Percentiles rank a stretch among this genome's conserved stretches.
These are phyloP conservation scores for Boletus rubroflammeus DNA, from an alignment of 768 basidiomycete species.

Conservation along the genomic window DNA sequence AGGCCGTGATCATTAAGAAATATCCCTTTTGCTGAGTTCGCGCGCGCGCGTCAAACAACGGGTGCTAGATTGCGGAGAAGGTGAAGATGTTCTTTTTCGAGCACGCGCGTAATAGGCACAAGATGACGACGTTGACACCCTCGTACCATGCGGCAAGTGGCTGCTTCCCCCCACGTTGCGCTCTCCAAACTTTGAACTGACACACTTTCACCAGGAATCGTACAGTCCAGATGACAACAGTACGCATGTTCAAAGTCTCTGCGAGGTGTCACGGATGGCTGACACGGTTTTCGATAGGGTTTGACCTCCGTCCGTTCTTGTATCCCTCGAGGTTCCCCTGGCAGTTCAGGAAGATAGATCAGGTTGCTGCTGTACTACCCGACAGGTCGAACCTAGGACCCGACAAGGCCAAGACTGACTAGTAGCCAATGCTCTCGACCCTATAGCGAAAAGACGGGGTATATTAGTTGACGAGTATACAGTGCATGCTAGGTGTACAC, in stretches of 20 bases:
- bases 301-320: slow-evolving; percentile 93
- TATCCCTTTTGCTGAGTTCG: slow-evolving; percentile 24
- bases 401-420: slow-evolving; percentile 50
- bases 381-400: slow-evolving; percentile 50
- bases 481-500: slow-evolving; percentile 4
- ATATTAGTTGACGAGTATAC: slow-evolving; percentile 8
- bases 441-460: neutral
- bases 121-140: slow-evolving; percentile 96
- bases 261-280: neutral
- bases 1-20: slow-evolving; percentile 1
- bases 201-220: slow-evolving; percentile 58
- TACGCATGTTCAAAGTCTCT: slow-evolving; percentile 36
- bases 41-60: no score
- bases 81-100: slow-evolving; percentile 98
- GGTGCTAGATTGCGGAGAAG: slow-evolving; percentile 78
- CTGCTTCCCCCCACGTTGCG: neutral
- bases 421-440: slow-evolving; percentile 13
- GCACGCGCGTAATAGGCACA: slow-evolving; percentile 94
- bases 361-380: slow-evolving; percentile 70
- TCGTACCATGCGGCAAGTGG: slow-evolving; percentile 87
- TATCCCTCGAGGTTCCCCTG: slow-evolving; percentile 94
- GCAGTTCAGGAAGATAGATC: slow-evolving; percentile 96
- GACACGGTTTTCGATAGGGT: slow-evolving; percentile 49
- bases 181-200: neutral
- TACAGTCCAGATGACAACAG: slow-evolving; percentile 97